Conservation (phyloP, 768 basidiomycete genomes). For the Lentinula boryana region DNA sequence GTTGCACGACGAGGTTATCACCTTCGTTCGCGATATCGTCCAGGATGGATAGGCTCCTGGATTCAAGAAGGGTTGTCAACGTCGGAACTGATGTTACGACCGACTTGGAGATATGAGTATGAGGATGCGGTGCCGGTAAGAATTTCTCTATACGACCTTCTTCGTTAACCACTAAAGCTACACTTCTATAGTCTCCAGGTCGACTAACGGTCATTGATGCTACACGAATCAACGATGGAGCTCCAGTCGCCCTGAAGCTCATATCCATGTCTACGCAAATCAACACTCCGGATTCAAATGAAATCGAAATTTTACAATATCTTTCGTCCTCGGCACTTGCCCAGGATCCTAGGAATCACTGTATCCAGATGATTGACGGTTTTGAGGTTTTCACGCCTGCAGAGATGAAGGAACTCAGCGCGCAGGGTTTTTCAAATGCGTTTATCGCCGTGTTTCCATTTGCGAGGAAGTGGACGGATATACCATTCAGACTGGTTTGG, state of each 20-base stretch:
- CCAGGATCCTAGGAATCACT: conserved; percentile 1
- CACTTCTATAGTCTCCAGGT: neutral
- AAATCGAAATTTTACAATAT: neutral
- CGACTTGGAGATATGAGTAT: conserved; percentile 1
- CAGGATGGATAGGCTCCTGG: conserved; percentile 4
- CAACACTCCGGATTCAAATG: neutral
- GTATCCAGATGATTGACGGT: conserved; percentile 4
- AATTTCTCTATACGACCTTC: neutral
- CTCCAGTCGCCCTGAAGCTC: neutral
- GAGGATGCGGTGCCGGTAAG: neutral
- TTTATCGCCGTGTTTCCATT: conserved; percentile 5
- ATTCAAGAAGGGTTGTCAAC: neutral
- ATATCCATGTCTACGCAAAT: neutral
- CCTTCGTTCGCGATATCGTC: conserved; percentile 1
- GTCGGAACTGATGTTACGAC: neutral
- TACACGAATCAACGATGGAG: neutral
- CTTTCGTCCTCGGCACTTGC: neutral
- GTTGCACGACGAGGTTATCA: neutral
- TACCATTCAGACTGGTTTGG: neutral
- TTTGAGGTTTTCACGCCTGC: neutral
- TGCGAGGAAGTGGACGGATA: conserved; percentile 1
- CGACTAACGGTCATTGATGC: neutral
- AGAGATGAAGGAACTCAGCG: neutral
- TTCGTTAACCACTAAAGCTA: neutral
- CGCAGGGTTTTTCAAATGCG: neutral